Conservation (phyloP, 1,284 basidiomycete species). For the Sparassis latifolia region DNA sequence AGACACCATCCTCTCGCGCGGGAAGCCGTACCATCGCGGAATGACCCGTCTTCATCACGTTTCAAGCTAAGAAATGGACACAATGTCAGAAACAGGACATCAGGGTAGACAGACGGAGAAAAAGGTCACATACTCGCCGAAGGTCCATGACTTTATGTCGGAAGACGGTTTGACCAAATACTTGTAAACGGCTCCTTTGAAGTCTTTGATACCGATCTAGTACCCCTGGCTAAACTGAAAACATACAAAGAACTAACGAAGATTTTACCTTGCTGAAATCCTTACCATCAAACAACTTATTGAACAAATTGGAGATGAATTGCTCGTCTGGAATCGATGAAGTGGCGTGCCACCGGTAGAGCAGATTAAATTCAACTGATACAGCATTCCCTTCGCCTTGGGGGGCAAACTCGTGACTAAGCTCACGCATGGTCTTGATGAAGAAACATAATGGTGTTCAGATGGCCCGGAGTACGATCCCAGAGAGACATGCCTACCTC, state of each 20-base stretch:
- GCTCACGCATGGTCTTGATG: conserved; percentile 38
- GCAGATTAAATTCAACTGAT: conserved; percentile 69
- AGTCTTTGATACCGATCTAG: conserved; percentile 39
- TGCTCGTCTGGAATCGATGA: conserved; percentile 51
- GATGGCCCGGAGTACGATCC: too few species aligned
- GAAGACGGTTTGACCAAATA: conserved; percentile 3
- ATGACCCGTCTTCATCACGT: conserved; percentile 49
- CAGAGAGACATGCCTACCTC: conserved; percentile 31
- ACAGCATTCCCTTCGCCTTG: conserved; percentile 68
- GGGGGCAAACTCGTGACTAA: conserved; percentile 41
- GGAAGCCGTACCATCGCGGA: conserved; percentile 41
- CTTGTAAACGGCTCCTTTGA: conserved; percentile 31
- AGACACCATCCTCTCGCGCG: background rate
- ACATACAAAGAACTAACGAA: background rate
- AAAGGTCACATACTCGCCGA: conserved; percentile 34
- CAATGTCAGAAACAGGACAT: background rate
- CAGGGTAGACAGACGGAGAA: background rate
- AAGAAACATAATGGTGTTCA: background rate
- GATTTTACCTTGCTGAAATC: conserved; percentile 8
- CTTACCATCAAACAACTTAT: conserved; percentile 9
- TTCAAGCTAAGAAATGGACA: conserved; percentile 33
- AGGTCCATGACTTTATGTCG: conserved; percentile 22
- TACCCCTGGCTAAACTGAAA: background rate
- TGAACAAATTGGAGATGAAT: conserved; percentile 45
- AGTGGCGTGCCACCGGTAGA: conserved; percentile 74